A percentile compares a stretch with the other conserved stretches of the same genome.
These are phyloP conservation scores for Artemisia argyi DNA, from an alignment of 129 eudicot species.

Conservation along the genomic window DNA sequence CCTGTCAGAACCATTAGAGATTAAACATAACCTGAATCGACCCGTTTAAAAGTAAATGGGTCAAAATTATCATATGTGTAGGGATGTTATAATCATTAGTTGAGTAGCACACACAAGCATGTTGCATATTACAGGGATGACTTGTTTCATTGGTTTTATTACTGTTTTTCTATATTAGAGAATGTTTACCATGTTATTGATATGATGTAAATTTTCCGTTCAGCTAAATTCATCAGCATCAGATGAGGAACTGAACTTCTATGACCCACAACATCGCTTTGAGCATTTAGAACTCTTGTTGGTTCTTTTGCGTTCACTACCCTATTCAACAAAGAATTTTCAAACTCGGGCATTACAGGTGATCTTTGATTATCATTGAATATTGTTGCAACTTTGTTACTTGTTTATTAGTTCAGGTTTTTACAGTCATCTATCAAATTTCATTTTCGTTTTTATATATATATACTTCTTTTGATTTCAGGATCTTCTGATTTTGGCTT, in stretches of 20 bases:
- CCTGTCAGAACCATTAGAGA: too few relatives aligned
- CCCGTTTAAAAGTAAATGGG: not conserved
- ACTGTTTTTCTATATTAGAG: too few relatives aligned
- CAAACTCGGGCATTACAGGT: slow-evolving; percentile 92
- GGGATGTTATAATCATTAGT: too few relatives aligned
- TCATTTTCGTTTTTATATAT: slow-evolving; percentile 16
- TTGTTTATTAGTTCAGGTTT: slow-evolving; percentile 11
- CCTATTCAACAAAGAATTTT: slow-evolving; percentile 60
- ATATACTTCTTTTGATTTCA: slow-evolving; percentile 54
- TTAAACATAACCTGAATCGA: not conserved
- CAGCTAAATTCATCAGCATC: slow-evolving; percentile 77
- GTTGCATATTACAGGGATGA: too few relatives aligned
- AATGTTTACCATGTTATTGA: not conserved
- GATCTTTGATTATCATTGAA: not conserved
- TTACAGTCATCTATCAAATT: not conserved
- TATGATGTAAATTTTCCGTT: slow-evolving; percentile 16
- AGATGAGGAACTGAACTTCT: slow-evolving; percentile 79
- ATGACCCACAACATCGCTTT: slow-evolving; percentile 86
- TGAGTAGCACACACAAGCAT: too few relatives aligned
- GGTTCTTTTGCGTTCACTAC: slow-evolving; percentile 85
- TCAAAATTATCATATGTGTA: not conserved
- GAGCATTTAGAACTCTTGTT: slow-evolving; percentile 75
- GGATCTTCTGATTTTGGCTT: slow-evolving; percentile 99
- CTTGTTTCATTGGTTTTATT: too few relatives aligned
- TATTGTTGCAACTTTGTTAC: not conserved